Conservation (phyloP, 495 filamentous ascomycete genomes). For the Xylaria flabelliformis region DNA sequence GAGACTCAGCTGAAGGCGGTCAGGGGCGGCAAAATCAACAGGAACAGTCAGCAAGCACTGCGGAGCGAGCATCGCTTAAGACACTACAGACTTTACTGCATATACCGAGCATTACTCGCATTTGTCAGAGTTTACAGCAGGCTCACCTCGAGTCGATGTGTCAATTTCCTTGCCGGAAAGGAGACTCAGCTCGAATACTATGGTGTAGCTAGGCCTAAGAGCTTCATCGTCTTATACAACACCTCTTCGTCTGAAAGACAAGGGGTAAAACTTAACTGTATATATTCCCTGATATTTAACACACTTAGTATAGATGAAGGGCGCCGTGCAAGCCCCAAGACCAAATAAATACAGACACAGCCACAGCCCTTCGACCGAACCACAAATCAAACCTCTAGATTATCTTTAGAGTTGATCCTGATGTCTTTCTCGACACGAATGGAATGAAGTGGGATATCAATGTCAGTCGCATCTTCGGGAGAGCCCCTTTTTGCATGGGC, state of each 20-base stretch:
- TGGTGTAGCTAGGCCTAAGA: not conserved
- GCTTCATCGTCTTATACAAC: not conserved
- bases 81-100: too few relatives aligned
- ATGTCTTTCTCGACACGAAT: slow-evolving; percentile 22
- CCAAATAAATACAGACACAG: not conserved
- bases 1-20: too few relatives aligned
- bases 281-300: not conserved
- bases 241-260: not conserved
- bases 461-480: not conserved
- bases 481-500: slow-evolving; percentile 20
- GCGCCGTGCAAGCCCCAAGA: not conserved
- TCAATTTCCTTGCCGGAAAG: not conserved
- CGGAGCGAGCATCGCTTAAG: too few relatives aligned
- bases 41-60: too few relatives aligned
- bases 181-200: too few relatives aligned
- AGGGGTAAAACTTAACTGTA: not conserved
- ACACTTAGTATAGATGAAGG: not conserved
- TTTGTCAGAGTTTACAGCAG: too few relatives aligned
- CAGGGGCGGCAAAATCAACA: too few relatives aligned
- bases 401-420: slow-evolving; percentile 5
- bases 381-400: not conserved
- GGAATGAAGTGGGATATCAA: slow-evolving; percentile 18
- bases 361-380: not conserved
- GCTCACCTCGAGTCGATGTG: too few relatives aligned
- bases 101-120: too few relatives aligned